Evolutionary conservation across 1,139 yeast species (phyloP).

Genomic region (Arxiozyma bovina): DNA sequence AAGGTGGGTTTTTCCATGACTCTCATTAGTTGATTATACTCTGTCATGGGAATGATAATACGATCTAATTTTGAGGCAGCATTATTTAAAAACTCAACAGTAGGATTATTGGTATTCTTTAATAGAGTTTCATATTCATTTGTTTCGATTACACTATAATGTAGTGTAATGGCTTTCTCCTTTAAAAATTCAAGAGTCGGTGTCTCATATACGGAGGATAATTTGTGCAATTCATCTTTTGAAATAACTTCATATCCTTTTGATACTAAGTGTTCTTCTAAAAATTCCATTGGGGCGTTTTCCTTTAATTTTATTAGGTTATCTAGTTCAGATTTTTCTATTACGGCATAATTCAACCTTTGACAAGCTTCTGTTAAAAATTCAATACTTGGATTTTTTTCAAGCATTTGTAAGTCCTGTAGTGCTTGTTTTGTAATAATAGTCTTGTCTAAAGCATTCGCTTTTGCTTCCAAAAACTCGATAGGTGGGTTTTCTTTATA

Average conservation of each 20-base stretch:
- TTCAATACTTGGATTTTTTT: conserved; percentile 4
- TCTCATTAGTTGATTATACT: background rate
- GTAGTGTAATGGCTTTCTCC: conserved; percentile 2
- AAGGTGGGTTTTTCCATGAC: conserved; percentile 1
- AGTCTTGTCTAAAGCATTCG: conserved; percentile 16
- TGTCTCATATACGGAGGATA: conserved; percentile 6
- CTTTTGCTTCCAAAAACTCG: conserved; percentile 12
- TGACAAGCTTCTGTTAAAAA: background rate
- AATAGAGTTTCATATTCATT: conserved; percentile 16
- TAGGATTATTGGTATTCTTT: conserved; percentile 5
- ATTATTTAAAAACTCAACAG: conserved; percentile 9
- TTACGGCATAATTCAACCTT: background rate
- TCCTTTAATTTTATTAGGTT: background rate
- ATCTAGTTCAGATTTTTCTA: background rate
- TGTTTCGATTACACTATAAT: conserved; percentile 28
- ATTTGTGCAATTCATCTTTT: background rate
- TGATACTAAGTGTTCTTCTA: background rate
- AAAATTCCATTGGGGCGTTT: conserved; percentile 4
- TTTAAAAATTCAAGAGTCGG: conserved; percentile 25
- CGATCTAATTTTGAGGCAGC: conserved; percentile 13
- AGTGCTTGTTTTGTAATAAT: conserved; percentile 19
- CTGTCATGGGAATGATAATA: background rate
- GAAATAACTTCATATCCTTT: background rate
- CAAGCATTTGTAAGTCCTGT: conserved; percentile 4
- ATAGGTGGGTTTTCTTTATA: conserved; percentile 12